A percentile compares a stretch with the other conserved stretches of the same genome.
Conservation (phyloP, 75 land plant genomes). For the Picea sitchensis region DNA sequence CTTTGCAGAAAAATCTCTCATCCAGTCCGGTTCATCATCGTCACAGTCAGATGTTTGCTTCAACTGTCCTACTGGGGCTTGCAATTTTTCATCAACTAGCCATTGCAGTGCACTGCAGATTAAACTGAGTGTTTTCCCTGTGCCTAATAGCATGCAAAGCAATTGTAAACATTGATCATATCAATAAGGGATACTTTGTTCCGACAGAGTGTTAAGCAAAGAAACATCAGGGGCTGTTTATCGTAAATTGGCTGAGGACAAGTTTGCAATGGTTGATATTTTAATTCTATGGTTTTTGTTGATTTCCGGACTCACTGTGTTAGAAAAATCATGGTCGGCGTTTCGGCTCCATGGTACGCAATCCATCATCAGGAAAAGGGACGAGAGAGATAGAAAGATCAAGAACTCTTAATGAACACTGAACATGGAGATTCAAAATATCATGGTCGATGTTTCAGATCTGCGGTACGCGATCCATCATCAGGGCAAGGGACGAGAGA, state of each 20-base stretch:
- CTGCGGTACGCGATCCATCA: too few species aligned
- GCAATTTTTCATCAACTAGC: conserved; percentile 59
- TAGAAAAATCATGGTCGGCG: too few species aligned
- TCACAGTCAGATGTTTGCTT: neutral
- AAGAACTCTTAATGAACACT: too few species aligned
- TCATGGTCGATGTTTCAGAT: too few species aligned
- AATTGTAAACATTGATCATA: neutral
- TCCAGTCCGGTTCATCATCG: conserved; percentile 96
- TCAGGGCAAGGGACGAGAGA: too few species aligned
- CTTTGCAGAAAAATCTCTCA: conserved; percentile 62
- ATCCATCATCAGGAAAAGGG: too few species aligned
- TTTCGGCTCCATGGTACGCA: too few species aligned
- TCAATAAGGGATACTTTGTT: neutral
- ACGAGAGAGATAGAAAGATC: too few species aligned
- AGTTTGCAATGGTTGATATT: neutral
- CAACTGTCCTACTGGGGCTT: conserved; percentile 4
- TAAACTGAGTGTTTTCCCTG: conserved; percentile 95
- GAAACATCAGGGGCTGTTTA: neutral
- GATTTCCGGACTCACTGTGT: too few species aligned
- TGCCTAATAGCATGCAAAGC: conserved; percentile 47
- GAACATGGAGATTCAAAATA: too few species aligned
- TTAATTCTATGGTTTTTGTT: neutral
- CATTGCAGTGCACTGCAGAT: conserved; percentile 96
- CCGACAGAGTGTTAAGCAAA: neutral
- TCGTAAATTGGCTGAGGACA: neutral